These are phyloP conservation scores for Plantago major DNA, from an alignment of 257 asterid genomes.

Conservation along the genomic window DNA sequence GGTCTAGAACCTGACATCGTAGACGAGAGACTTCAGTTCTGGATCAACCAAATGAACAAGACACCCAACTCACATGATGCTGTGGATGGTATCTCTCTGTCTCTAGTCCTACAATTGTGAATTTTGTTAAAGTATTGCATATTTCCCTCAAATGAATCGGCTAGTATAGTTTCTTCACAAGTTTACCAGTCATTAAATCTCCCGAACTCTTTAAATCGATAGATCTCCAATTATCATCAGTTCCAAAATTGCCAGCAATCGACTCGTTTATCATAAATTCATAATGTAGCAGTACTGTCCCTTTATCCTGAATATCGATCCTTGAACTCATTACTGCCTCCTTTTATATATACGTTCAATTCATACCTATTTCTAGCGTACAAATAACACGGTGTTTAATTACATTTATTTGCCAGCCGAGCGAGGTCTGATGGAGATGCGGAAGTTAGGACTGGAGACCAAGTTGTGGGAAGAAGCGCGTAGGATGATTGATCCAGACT, in stretches of 20 bases:
- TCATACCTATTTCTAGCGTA: too few species aligned
- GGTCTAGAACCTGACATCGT: constrained; percentile 73
- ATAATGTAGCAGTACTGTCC: background rate
- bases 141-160: background rate
- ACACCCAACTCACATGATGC: constrained; percentile 69
- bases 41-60: constrained; percentile 59
- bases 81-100: constrained; percentile 52
- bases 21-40: constrained; percentile 65
- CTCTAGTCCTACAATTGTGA: background rate
- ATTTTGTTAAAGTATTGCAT: background rate
- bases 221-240: background rate
- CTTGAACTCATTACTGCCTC: too few species aligned
- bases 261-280: background rate
- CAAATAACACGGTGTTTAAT: background rate
- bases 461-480: constrained; percentile 87
- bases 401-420: constrained; percentile 39
- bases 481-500: constrained; percentile 49
- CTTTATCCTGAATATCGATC: background rate
- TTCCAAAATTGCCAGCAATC: background rate
- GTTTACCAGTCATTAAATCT: background rate
- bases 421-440: constrained; percentile 78
- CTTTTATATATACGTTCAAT: too few species aligned
- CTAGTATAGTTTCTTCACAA: too few species aligned
- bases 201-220: background rate
- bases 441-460: constrained; percentile 70